These are phyloP conservation scores for Hordeum vulgare DNA, from an alignment of 176 grass and related monocot genomes.

Conservation along the genomic window MorexV3_pseudomolecules_assembly NC_058522.1:506537637-506538136, in stretches of 20 bases:
- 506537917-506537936: not conserved
- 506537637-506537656: constrained; percentile 36
- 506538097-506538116: constrained; percentile 48
- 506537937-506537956: not conserved
- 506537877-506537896: constrained; percentile 86
- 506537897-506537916: constrained; percentile 45
- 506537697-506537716: constrained; percentile 59
- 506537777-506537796: not conserved
- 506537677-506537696: constrained; percentile 49
- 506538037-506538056: constrained; percentile 76
- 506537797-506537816: not conserved
- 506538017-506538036: constrained; percentile 56
- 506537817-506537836: constrained; percentile 9
- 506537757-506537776: constrained; percentile 6
- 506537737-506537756: not conserved
- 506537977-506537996: constrained; percentile 58
- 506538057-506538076: constrained; percentile 76
- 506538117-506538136: constrained; percentile 91
- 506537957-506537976: constrained; percentile 58
- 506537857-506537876: constrained; percentile 79
- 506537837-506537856: not conserved
- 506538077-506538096: constrained; percentile 57
- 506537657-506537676: constrained; percentile 15
- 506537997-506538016: constrained; percentile 7
- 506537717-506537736: constrained; percentile 18